Evolutionary conservation across 208 protist genomes (phyloP).

Genomic region (Acanthamoeba royreba): DNA sequence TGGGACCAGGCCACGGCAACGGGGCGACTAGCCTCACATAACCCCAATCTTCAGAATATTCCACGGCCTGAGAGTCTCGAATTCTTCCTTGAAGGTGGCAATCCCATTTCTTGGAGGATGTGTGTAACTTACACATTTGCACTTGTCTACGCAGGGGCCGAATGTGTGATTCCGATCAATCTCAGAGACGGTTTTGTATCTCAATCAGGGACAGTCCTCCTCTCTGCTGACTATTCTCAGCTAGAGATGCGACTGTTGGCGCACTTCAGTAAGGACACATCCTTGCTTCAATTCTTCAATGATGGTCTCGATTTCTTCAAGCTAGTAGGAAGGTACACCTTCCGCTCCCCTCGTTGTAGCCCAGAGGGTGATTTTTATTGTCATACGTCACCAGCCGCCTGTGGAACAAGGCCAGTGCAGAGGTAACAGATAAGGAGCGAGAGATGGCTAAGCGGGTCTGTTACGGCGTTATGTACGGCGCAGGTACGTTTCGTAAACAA

Average conservation of each 20-base stretch:
- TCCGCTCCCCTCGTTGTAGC: not conserved
- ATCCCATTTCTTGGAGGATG: not conserved
- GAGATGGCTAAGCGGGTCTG: conserved; percentile 6
- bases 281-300: not conserved
- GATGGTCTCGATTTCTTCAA: conserved; percentile 36
- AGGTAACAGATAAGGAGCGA: not conserved
- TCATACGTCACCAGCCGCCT: not conserved
- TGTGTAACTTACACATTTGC: too few species aligned
- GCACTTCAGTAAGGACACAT: not conserved
- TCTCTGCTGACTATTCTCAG: conserved; percentile 40
- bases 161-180: not conserved
- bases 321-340: conserved; percentile 18
- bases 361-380: not conserved
- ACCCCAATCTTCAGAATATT: conserved; percentile 43
- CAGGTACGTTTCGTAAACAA: not conserved
- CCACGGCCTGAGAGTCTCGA: not conserved
- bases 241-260: conserved; percentile 45
- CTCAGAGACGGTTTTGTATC: not conserved
- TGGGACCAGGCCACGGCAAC: conserved; percentile 27
- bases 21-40: not conserved
- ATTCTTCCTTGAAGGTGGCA: not conserved
- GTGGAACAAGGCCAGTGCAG: not conserved
- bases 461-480: conserved; percentile 38
- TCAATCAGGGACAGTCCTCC: not conserved
- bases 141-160: not conserved